Conservation (phyloP, 2,329 filamentous ascomycete species). For the Cercospora sojina region DNA sequence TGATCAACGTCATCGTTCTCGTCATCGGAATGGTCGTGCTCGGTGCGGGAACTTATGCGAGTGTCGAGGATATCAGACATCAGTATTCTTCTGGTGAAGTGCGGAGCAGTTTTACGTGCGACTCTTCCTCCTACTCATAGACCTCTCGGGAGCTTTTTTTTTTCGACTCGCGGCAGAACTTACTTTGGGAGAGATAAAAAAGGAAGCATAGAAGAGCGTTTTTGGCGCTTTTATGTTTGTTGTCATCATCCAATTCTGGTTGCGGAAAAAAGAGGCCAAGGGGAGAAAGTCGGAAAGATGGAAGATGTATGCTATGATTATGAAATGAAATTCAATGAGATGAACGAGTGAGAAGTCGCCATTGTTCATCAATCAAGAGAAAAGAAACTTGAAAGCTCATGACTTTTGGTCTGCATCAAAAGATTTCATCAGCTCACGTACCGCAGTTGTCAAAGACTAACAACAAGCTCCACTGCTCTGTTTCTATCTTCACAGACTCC, state of each 20-base stretch:
- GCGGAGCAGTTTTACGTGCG: conserved; percentile 45
- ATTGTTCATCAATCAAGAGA: too few species aligned
- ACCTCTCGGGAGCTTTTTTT: conserved; percentile 8
- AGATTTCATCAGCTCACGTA: too few species aligned
- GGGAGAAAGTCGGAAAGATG: not conserved
- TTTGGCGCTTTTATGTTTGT: not conserved
- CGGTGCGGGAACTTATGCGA: conserved; percentile 46
- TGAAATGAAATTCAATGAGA: not conserved
- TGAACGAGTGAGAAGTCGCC: not conserved
- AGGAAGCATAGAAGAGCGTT: conserved; percentile 1
- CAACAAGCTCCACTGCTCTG: too few species aligned
- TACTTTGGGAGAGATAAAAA: not conserved
- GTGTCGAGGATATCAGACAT: conserved; percentile 46
- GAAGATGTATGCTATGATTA: not conserved
- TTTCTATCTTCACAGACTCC: too few species aligned
- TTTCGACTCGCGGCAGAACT: conserved; percentile 4
- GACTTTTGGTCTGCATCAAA: too few species aligned
- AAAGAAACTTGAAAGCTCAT: too few species aligned
- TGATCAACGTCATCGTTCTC: conserved; percentile 49
- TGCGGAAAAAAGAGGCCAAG: too few species aligned
- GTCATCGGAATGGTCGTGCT: conserved; percentile 36
- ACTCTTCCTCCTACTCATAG: conserved; percentile 21
- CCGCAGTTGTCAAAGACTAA: too few species aligned
- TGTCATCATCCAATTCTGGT: not conserved
- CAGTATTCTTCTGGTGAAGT: conserved; percentile 43